Evolutionary conservation across 768 basidiomycete species (phyloP), one percentile per base, ranked within the genome.

Genomic region (Boletus coccyginus): DNA sequence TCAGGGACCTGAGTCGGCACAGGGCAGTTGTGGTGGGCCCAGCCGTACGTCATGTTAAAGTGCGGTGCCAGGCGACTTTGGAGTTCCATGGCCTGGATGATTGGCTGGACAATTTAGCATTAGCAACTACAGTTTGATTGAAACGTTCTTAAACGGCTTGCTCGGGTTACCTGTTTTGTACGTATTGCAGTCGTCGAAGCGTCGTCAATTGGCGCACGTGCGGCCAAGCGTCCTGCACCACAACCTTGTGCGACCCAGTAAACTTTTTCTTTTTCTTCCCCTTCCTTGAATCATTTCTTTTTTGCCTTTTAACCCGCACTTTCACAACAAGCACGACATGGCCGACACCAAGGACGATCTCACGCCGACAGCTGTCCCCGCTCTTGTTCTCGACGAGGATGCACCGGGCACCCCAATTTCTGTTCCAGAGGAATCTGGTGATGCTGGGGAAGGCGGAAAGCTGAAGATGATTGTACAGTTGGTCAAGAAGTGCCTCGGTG

Each of bases 401-500:
- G 73, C 78, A 27, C 76, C 81, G 10, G 79, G 73, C 14, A 77
- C 81, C 21, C 74, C 86, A 53, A 82, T 90, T 44, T 83, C 87
- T 14, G 80, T 91, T 5, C 85, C 87, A 55, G 89, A 91, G 50
- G 88, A 91, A 60, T 70, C 80, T 41, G 80, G 77, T 41, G 90
- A 92, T 55, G 66, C 79, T 41, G 88, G 90, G 33, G 95, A 98
- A 70, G 91, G 92, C 57, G 90, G 92, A 46, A 95, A 90, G 79
- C 78, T 97, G 57, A 94, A 90, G 81, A 94, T 95, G 86, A 92
- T 98, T 47, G 77, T 98, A 17, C 86, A 89, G 68, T 82, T 98
- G 52, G 84, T 95, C 61, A 94, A 93, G 78, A 92, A 88, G 73
- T 94, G 83, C 64, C 78, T 97, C 33, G 94, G 94, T 7, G 93